These are phyloP conservation scores for Fusarium dlaminii DNA, from an alignment of 2,329 filamentous ascomycete genomes.

Conservation along the genomic window DNA sequence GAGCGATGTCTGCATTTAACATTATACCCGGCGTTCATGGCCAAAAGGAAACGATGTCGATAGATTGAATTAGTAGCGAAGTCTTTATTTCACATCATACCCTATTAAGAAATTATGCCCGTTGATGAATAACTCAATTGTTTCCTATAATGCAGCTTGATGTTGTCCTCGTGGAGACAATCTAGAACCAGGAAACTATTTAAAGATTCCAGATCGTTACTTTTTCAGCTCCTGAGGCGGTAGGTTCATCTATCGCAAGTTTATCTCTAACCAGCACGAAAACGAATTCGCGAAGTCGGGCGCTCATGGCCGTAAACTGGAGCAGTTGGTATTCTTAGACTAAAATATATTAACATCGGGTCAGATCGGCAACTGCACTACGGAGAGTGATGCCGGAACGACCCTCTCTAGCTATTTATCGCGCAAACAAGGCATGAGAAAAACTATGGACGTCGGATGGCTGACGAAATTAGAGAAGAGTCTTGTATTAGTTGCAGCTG, in stretches of 20 bases:
- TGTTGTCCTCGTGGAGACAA: not conserved
- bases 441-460: not conserved
- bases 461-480: not conserved
- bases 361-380: not conserved
- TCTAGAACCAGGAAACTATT: not conserved
- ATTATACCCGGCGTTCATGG: not conserved
- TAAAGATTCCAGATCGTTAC: not conserved
- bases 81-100: not conserved
- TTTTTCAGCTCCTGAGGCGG: not conserved
- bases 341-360: not conserved
- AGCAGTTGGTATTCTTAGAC: not conserved
- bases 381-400: accelerated
- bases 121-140: not conserved
- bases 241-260: not conserved
- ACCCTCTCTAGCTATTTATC: accelerated
- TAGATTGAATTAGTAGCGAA: not conserved
- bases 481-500: not conserved
- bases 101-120: not conserved
- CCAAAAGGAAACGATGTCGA: not conserved
- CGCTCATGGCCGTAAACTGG: not conserved
- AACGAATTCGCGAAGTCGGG: accelerated
- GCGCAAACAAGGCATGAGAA: accelerated
- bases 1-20: not conserved
- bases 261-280: not conserved
- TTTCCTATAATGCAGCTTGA: not conserved